phyloP scores from a whole-genome alignment of 768 basidiomycete genomes.

The Naganishia vaughanmartiniae region DNA sequence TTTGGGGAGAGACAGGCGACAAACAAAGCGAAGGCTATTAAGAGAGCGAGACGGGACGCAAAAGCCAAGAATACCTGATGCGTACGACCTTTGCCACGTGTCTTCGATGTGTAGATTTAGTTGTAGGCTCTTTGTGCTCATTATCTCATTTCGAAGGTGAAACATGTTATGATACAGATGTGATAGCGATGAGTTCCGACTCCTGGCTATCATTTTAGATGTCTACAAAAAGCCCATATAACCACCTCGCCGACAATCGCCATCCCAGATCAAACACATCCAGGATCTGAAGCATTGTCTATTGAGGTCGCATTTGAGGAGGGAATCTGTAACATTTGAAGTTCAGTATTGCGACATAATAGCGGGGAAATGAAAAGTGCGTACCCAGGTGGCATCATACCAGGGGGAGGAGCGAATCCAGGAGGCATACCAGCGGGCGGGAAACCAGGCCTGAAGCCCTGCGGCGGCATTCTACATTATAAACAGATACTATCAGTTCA shows the following conservation, averaged over 20 bases:
- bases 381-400: constrained; percentile 52
- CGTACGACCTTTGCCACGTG: not conserved
- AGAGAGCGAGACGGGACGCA: constrained; percentile 53
- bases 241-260: not conserved
- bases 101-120: not conserved
- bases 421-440: constrained; percentile 50
- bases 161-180: constrained; percentile 14
- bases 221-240: not conserved
- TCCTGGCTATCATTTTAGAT: constrained; percentile 18
- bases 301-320: constrained; percentile 23
- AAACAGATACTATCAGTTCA: not conserved
- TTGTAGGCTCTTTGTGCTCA: not conserved
- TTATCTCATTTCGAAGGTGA: constrained; percentile 2
- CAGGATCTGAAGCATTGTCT: not conserved
- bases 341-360: not conserved
- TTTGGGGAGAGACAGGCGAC: constrained; percentile 88
- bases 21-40: constrained; percentile 60
- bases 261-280: too few relatives aligned
- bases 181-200: not conserved
- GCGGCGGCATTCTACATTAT: constrained; percentile 35
- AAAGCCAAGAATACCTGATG: constrained; percentile 16
- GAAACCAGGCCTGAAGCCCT: constrained; percentile 52
- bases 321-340: not conserved
- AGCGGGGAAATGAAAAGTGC: constrained; percentile 6
- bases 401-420: constrained; percentile 47